phyloP scores from a whole-genome alignment of 495 filamentous ascomycete species.

The Aspergillus kassunensis region DNA sequence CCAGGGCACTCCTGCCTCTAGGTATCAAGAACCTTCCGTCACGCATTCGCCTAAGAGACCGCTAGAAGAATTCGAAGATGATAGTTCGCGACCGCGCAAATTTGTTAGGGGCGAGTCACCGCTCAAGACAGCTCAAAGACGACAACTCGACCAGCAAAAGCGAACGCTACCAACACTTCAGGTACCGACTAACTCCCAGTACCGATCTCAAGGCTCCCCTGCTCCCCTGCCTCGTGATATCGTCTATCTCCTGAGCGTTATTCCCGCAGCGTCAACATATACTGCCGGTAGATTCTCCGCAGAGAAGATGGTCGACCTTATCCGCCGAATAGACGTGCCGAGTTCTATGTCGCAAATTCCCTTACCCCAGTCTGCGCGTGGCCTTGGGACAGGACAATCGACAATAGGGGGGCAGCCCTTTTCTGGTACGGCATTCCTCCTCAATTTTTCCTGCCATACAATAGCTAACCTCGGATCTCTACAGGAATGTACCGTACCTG shows the following conservation, averaged over 20 bases:
- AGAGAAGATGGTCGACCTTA: conserved; percentile 65
- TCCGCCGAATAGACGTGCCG: conserved; percentile 64
- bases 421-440: conserved; percentile 26
- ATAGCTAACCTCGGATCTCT: conserved; percentile 1
- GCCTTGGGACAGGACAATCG: conserved; percentile 26
- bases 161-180: conserved; percentile 41
- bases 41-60: conserved; percentile 75
- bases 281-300: conserved; percentile 62
- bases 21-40: conserved; percentile 43
- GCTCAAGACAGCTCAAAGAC: conserved; percentile 77
- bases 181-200: conserved; percentile 31
- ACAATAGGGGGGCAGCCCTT: conserved; percentile 25
- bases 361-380: conserved; percentile 33
- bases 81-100: conserved; percentile 70
- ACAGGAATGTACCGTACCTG: conserved; percentile 34
- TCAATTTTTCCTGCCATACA: neutral
- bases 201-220: conserved; percentile 40
- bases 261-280: conserved; percentile 74
- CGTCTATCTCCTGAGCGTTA: conserved; percentile 73
- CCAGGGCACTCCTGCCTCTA: conserved; percentile 53
- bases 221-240: conserved; percentile 71
- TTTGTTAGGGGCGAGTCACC: conserved; percentile 78
- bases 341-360: conserved; percentile 47
- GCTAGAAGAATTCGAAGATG: conserved; percentile 69
- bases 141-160: conserved; percentile 75